A percentile compares a stretch with the other conserved stretches of the same genome.
phyloP scores from a whole-genome alignment of 148 eudicot genomes.

The Rhododendron griersonianum region DNA sequence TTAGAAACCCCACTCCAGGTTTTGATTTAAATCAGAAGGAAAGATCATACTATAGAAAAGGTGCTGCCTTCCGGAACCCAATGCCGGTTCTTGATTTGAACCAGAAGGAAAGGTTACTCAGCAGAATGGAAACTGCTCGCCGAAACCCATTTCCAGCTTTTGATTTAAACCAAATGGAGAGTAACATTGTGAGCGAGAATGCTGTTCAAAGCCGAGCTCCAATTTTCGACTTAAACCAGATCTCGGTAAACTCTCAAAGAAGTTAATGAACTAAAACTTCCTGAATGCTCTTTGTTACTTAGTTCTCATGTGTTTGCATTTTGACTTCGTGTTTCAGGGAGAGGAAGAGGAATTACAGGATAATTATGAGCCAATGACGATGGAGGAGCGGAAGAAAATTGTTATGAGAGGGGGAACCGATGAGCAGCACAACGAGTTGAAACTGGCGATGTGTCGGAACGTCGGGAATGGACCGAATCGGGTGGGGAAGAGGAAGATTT shows the following conservation, averaged over 20 bases:
- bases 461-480: constrained; percentile 34
- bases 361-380: constrained; percentile 7
- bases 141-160: background rate
- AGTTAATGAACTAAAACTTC: background rate
- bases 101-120: constrained; percentile 20
- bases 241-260: constrained; percentile 29
- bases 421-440: constrained; percentile 27
- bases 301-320: background rate
- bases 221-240: constrained; percentile 47
- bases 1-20: background rate
- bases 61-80: constrained; percentile 7
- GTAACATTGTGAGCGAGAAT: constrained; percentile 18
- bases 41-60: constrained; percentile 15
- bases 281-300: background rate
- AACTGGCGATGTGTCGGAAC: constrained; percentile 31
- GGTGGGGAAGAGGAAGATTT: constrained; percentile 34
- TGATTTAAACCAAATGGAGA: constrained; percentile 20
- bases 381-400: constrained; percentile 22
- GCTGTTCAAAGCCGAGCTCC: constrained; percentile 31
- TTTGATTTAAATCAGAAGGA: constrained; percentile 24
- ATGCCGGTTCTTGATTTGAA: constrained; percentile 24
- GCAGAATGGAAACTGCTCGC: constrained; percentile 18
- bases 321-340: constrained; percentile 13
- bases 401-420: constrained; percentile 17
- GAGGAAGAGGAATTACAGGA: constrained; percentile 32